A percentile compares a stretch with the other conserved stretches of the same genome.
Evolutionary conservation across 73 alveolate genomes (phyloP).

Genomic region (Paramecium sonneborni): DNA sequence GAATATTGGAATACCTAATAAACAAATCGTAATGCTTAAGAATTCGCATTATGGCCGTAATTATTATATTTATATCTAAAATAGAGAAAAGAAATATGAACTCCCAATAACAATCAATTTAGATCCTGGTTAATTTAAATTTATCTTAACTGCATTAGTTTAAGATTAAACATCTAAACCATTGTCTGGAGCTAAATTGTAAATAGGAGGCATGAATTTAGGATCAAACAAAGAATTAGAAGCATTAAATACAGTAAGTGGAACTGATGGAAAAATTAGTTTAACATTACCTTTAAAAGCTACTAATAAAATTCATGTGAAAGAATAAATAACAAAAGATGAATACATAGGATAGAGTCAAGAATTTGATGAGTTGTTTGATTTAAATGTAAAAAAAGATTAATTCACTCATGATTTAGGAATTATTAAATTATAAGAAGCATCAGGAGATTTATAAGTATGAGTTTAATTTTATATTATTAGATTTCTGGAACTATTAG

Average conservation of each 20-base stretch:
- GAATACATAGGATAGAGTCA: background rate
- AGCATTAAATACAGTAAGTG: background rate
- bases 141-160: background rate
- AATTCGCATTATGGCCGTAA: constrained; percentile 27
- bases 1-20: constrained; percentile 29
- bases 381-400: background rate
- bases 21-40: background rate
- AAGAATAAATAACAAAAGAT: background rate
- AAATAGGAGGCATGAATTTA: background rate
- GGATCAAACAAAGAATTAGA: background rate
- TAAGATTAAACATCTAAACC: background rate
- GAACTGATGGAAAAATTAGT: background rate
- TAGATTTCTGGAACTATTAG: constrained; percentile 24
- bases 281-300: background rate
- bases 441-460: constrained; percentile 11
- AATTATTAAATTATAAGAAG: background rate
- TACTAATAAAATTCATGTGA: background rate
- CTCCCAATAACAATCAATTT: background rate
- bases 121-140: background rate
- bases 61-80: background rate
- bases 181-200: background rate
- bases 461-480: background rate
- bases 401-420: constrained; percentile 1
- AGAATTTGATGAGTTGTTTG: background rate
- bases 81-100: background rate